Evolutionary conservation across 371 early-diverging fungal species (phyloP).

Genomic region (Umbelopsis sp.): DNA sequence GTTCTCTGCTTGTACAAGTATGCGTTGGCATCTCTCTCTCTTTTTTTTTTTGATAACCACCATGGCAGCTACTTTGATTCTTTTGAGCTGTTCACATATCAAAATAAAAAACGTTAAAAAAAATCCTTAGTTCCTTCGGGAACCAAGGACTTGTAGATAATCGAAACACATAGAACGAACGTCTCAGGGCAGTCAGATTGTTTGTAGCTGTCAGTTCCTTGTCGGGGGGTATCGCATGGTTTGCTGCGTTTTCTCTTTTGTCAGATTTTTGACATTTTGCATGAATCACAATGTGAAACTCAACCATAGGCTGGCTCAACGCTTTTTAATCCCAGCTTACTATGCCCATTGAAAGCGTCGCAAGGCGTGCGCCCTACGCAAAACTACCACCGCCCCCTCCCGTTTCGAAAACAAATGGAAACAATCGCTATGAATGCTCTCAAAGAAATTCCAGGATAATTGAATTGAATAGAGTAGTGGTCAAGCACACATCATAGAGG

Average conservation of each 20-base stretch:
- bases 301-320: neutral
- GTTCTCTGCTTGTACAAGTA: too few species aligned
- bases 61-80: too few species aligned
- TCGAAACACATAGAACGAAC: neutral
- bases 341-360: neutral
- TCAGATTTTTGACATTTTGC: slow-evolving; percentile 6
- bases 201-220: slow-evolving; percentile 2
- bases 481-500: neutral
- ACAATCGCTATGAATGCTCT: too few species aligned
- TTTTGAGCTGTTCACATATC: too few species aligned
- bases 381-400: too few species aligned
- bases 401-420: too few species aligned
- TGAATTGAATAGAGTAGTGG: neutral
- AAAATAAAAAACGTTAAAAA: neutral
- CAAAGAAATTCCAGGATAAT: neutral
- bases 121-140: neutral
- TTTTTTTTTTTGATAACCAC: too few species aligned
- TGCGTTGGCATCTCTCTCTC: too few species aligned
- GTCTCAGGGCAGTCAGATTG: neutral
- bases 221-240: neutral
- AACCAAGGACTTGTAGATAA: slow-evolving; percentile 12
- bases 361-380: neutral
- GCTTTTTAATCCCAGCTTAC: slow-evolving; percentile 1
- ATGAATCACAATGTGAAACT: slow-evolving; percentile 16
- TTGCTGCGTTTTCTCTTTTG: neutral